Evolutionary conservation across 192 early-diverging fungal genomes (phyloP).

Genomic region (Gamsiella multidivaricata): DNA sequence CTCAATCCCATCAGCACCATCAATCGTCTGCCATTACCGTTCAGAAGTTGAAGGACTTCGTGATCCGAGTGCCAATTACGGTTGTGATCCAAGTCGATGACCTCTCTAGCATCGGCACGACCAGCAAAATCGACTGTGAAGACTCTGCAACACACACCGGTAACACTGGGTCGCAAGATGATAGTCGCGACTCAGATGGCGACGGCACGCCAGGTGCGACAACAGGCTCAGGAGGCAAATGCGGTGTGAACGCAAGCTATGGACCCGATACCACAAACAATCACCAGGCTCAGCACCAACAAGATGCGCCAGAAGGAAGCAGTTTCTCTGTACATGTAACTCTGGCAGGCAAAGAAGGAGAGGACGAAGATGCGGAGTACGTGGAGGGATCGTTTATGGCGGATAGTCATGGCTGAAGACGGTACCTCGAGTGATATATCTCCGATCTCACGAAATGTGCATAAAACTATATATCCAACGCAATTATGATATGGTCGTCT

Average conservation of each 20-base stretch:
- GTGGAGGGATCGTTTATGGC: conserved; percentile 20
- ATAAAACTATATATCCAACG: too few species aligned
- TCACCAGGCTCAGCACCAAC: too few species aligned
- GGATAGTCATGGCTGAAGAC: conserved; percentile 1
- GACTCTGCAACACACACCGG: conserved; percentile 2
- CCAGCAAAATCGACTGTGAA: not conserved
- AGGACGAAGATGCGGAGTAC: conserved; percentile 19
- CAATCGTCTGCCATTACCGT: conserved; percentile 2
- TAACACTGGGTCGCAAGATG: not conserved
- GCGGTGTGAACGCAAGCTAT: not conserved
- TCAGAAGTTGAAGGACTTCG: conserved; percentile 43
- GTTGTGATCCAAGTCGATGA: conserved; percentile 41
- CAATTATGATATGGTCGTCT: not conserved
- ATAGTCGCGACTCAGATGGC: not conserved
- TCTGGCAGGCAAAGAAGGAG: not conserved
- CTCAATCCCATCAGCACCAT: conserved; percentile 1
- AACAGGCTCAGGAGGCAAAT: not conserved
- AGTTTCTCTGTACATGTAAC: too few species aligned
- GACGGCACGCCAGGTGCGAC: not conserved
- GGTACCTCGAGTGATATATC: too few species aligned
- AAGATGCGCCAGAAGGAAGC: too few species aligned
- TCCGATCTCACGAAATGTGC: too few species aligned
- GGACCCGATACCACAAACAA: too few species aligned
- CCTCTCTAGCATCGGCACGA: not conserved
- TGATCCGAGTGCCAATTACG: conserved; percentile 39